Evolutionary conservation across 306 rosid genomes (phyloP), one percentile per base, ranked within the genome.

Genomic region (Bauhinia variegata): DNA sequence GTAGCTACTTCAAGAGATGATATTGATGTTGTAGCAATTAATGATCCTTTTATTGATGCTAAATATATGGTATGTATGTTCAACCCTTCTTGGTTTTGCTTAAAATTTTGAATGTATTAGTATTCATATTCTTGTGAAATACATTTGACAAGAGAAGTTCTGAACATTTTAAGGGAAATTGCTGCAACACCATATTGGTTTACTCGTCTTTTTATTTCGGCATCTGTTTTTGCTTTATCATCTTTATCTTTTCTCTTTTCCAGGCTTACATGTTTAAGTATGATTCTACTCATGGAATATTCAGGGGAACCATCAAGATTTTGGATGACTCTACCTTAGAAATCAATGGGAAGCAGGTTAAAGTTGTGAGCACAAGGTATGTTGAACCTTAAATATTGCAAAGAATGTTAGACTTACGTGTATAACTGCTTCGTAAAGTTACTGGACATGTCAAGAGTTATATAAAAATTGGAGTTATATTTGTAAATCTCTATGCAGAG

Each of bases 201-300:
- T 65, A 38, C 65, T 56, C 43, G 59, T 23, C 32, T 73, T 36
- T 43, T 41, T 36, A 10, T 5, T 15, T 23, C 28, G 1, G 28
- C 28, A 19, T 51, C 4, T 5, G 14, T 34, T 58, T 71, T 58
- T 4, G 34, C 78, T 52, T 16, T 61, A 54, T 37, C 23, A 18
- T 67, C 30, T 32, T 63, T 39, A 32, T 63, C 70, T 57, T 57
- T 7, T 48, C 38, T 23, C n/a, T 54, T 36, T 6, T 36, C 31
- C 67, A 90, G 99, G 97, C 99, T 28, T 93, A 93, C 86, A 90
- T 93, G 99, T 82, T 93, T 32, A 93, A 93, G 80, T 93, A 86
- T 37, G 99, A 93, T 68, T 90, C 99, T 65, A 90, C 97, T 36
- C 99, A 93, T 80, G 95, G 99, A 73, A 54, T 80, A 14, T 93